A percentile compares a stretch with the other conserved stretches of the same genome.
phyloP scores from a whole-genome alignment of 78 protist genomes.

The Cyanophora paradoxa region DNA sequence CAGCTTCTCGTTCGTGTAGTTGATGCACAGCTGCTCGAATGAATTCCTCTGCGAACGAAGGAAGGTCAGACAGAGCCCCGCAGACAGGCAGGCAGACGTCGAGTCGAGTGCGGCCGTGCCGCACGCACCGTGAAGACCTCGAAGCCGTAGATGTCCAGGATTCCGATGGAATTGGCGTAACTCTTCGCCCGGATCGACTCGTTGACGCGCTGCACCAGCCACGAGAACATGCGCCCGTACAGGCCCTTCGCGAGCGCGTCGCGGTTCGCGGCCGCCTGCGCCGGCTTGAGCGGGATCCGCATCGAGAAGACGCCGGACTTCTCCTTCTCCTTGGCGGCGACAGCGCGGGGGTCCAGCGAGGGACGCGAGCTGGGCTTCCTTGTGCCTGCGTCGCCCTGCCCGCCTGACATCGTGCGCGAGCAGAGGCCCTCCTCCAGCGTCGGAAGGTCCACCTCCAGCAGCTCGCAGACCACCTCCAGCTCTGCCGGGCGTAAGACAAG shows the following conservation, averaged over 20 bases:
- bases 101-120: too few species aligned
- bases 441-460: too few species aligned
- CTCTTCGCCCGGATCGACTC: too few species aligned
- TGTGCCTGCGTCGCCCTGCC: too few species aligned
- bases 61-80: slow-evolving; percentile 93
- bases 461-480: too few species aligned
- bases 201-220: slow-evolving; percentile 19
- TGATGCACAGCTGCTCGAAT: slow-evolving; percentile 43
- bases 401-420: slow-evolving; percentile 63
- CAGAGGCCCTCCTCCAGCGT: neutral
- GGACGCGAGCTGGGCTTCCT: too few species aligned
- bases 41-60: slow-evolving; percentile 64
- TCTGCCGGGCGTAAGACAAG: too few species aligned
- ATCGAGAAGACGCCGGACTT: too few species aligned
- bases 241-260: slow-evolving; percentile 5
- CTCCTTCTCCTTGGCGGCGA: slow-evolving; percentile 84
- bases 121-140: slow-evolving; percentile 61
- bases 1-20: slow-evolving; percentile 78
- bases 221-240: slow-evolving; percentile 22
- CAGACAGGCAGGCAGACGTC: too few species aligned
- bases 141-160: slow-evolving; percentile 92
- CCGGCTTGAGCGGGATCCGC: slow-evolving; percentile 1
- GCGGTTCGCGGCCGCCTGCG: slow-evolving; percentile 61
- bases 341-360: slow-evolving; percentile 67
- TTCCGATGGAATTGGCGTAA: too few species aligned